Evolutionary conservation across 495 filamentous ascomycete genomes (phyloP), one percentile per base, ranked within the genome.

Genomic region (Hypomontagnella monticulosa): DNA sequence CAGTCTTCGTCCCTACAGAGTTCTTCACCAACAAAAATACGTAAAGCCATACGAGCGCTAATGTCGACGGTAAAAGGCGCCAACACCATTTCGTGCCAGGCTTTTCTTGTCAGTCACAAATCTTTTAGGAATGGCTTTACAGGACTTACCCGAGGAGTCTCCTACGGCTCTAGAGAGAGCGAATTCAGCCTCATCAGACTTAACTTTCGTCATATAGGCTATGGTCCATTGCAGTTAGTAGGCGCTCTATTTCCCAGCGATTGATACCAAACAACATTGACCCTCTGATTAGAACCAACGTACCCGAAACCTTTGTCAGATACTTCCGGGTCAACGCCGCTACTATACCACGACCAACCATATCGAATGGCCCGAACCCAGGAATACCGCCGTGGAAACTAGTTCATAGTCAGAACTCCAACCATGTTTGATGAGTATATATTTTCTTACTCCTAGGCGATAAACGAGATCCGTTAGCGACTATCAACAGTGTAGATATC

Each of bases 1-100:
- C 82, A 85, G 18, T 77, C 68, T 5, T 73, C 65, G 50, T 83
- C 72, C 15, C 79, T 76, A 52, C 78, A 78, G 4, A 84, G 58
- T n/a, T 79, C 72, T 3, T 77, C 67, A 16, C 84, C 84, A 3
- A 84, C 63, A 51, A 85, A 85, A 43, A 82, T 68, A 15, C 78
- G 71, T 1, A 79, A 76, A 0, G 81, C 79, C 12, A 83, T 67
- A 16, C 78, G 79, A 8, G 78, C 71, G 33, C 84, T 66, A 0
- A 83, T 18, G 5, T 69, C 56, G 7, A 78, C 67, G 6, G 78
- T 4, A 12, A 41, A 51, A 3, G 57, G 40, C 0, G 42, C 37
- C 10, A 74, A 44, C 0, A 32, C n/a, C 20, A 71, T 38, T 27
- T 66, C 57, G 32, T 56, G 63, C 75, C 75, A 78, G 27, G 74